phyloP scores from a whole-genome alignment of 2,329 filamentous ascomycete genomes.

The Hypoxylon sp. region DNA sequence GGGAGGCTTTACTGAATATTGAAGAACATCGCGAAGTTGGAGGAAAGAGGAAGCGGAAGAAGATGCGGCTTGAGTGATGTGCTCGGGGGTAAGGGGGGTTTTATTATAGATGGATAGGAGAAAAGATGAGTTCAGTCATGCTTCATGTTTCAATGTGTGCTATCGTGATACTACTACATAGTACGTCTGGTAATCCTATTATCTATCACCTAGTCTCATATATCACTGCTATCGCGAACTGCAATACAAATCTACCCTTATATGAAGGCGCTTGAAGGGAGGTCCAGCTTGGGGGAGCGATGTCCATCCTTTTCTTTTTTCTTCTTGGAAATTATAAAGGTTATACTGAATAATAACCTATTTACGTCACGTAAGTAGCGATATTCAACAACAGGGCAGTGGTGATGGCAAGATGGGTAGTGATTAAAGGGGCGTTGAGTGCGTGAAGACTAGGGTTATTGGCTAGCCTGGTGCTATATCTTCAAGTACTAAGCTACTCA shows the following conservation, averaged over 20 bases:
- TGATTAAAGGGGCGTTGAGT: neutral
- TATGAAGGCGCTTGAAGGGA: neutral
- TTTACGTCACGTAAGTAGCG: neutral
- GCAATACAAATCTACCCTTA: neutral
- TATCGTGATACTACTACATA: neutral
- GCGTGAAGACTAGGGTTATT: neutral
- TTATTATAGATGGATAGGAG: conserved; percentile 1
- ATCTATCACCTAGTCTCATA: neutral
- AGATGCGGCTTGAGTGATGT: conserved; percentile 57
- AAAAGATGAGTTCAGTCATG: neutral
- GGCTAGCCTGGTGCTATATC: neutral
- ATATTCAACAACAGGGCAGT: neutral
- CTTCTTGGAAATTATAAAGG: neutral
- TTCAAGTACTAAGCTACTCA: neutral
- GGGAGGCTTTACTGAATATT: conserved; percentile 89
- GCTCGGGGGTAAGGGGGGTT: too few relatives aligned
- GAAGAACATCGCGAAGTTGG: conserved; percentile 92
- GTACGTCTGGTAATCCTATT: neutral
- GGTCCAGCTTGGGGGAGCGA: neutral
- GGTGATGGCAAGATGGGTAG: neutral
- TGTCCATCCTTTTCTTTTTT: neutral
- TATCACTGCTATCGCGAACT: neutral
- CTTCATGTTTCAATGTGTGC: neutral
- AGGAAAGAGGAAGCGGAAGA: conserved; percentile 80
- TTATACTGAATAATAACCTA: neutral